Conservation (phyloP, 2,329 filamentous ascomycete species). For the Metarhizium brunneum region DNA sequence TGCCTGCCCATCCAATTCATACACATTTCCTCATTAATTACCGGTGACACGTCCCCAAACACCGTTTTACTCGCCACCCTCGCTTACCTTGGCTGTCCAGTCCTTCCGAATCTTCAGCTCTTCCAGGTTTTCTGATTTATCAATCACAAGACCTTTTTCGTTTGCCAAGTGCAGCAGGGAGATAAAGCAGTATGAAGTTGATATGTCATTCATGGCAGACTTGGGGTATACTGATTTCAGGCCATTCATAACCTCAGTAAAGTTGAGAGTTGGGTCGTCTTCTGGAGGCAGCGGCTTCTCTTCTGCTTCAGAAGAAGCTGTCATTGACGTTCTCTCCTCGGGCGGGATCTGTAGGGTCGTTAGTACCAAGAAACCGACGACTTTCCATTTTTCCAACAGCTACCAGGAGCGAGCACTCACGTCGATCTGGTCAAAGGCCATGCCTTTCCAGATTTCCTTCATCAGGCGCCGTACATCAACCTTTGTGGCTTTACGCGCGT, state of each 20-base stretch:
- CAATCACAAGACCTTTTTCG: constrained; percentile 78
- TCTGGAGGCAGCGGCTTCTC: constrained; percentile 21
- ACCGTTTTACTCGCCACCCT: constrained; percentile 23
- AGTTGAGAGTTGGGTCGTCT: constrained; percentile 57
- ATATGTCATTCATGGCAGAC: constrained; percentile 84
- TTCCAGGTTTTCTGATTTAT: constrained; percentile 48
- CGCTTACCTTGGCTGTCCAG: constrained; percentile 48
- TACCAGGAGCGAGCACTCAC: constrained; percentile 27
- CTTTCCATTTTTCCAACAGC: background rate
- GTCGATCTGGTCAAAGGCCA: constrained; percentile 44
- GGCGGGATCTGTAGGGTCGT: background rate
- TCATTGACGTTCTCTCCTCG: background rate
- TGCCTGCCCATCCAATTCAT: background rate
- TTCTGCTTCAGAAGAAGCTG: constrained; percentile 19
- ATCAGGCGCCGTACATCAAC: constrained; percentile 60
- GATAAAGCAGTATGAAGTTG: constrained; percentile 89
- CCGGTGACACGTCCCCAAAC: background rate
- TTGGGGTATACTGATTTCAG: constrained; percentile 80
- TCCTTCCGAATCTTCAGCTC: constrained; percentile 55
- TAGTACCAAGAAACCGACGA: background rate
- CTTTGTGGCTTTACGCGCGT: constrained; percentile 61
- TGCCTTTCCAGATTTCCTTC: constrained; percentile 61
- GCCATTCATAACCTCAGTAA: constrained; percentile 86
- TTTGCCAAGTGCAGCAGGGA: constrained; percentile 85
- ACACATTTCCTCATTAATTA: background rate